Base-by-base conservation (phyloP, 441 rosid species). In the Euphorbia schlechtendalii region DNA sequence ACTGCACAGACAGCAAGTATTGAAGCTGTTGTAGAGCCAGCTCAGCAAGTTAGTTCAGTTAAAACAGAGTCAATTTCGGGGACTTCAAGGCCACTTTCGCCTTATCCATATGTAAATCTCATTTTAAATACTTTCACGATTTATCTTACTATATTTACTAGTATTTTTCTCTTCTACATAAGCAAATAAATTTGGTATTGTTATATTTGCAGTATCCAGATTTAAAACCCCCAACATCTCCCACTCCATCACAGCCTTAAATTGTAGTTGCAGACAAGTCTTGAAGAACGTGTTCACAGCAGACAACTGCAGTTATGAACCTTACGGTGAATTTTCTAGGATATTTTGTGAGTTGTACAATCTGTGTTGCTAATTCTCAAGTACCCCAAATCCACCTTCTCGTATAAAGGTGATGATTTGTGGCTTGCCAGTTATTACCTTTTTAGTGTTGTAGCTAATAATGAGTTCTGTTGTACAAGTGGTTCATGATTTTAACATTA, bases 201-300 rank as follows among this genome's bases (percentile, higher is more conserved):
- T 41, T 68, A 24, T 18, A 28, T n/a, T 25, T 76, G 81, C 92
- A 90, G 97, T 90, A 88, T 73, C 92, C 89, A 8, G 98, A 92
- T 73, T 70, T 90, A 65, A 92, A 90, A 88, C 98, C 97, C 71
- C 98, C 98, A 49, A 67, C 97, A 51, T 85, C 97, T 56, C 97
- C 97, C 15, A 41, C 87, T 21, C 97, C 97, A 64, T 84, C 91
- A 8, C 88, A 70, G 80, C 88, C 98, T 13, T 90, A 77, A 81
- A 74, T 60, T 63, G 24, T 21, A 41, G 54, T 53, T 69, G 21
- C 52, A 65, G 13, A 46, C 40, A 60, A 64, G 67, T 57, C 65
- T n/a, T n/a, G n/a, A n/a, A n/a, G n/a, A n/a, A n/a, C n/a, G n/a
- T n/a, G n/a, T n/a, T n/a, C n/a, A n/a, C n/a, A n/a, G n/a, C n/a